A percentile compares a stretch with the other conserved stretches of the same genome.
These are phyloP conservation scores for Karstenula rhodostoma DNA, from an alignment of 2,329 filamentous ascomycete species.

Conservation along the genomic window DNA sequence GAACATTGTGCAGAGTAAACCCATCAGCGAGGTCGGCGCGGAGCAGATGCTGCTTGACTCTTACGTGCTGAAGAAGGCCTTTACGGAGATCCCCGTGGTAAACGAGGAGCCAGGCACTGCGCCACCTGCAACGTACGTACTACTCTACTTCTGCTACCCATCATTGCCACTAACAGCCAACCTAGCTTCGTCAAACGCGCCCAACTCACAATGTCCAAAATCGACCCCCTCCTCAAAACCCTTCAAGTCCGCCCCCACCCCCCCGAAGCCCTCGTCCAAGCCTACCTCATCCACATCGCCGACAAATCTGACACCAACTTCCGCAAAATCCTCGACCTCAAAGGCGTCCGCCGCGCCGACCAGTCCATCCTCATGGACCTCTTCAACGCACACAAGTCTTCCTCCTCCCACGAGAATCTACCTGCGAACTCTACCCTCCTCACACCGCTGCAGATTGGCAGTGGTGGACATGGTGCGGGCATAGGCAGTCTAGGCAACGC, in stretches of 20 bases:
- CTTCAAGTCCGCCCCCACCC: slow-evolving; percentile 92
- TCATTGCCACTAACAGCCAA: not conserved
- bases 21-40: slow-evolving; percentile 91
- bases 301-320: slow-evolving; percentile 96
- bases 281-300: slow-evolving; percentile 95
- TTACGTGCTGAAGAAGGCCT: slow-evolving; percentile 84
- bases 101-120: slow-evolving; percentile 66
- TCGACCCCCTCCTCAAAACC: slow-evolving; percentile 94
- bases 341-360: slow-evolving; percentile 84
- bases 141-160: not conserved
- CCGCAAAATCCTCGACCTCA: slow-evolving; percentile 93
- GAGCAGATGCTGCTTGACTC: slow-evolving; percentile 98
- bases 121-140: slow-evolving; percentile 58
- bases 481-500: slow-evolving; percentile 51
- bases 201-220: slow-evolving; percentile 80
- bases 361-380: slow-evolving; percentile 85
- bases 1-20: slow-evolving; percentile 87
- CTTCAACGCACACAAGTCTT: slow-evolving; percentile 83
- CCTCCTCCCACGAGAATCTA: slow-evolving; percentile 72
- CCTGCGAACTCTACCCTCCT: slow-evolving; percentile 46
- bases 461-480: slow-evolving; percentile 52
- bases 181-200: slow-evolving; percentile 84
- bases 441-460: slow-evolving; percentile 46
- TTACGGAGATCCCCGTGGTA: slow-evolving; percentile 73
- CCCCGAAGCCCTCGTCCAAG: slow-evolving; percentile 92